phyloP scores from a whole-genome alignment of 2,329 filamentous ascomycete genomes.

The Lecanicillium sp. region DNA sequence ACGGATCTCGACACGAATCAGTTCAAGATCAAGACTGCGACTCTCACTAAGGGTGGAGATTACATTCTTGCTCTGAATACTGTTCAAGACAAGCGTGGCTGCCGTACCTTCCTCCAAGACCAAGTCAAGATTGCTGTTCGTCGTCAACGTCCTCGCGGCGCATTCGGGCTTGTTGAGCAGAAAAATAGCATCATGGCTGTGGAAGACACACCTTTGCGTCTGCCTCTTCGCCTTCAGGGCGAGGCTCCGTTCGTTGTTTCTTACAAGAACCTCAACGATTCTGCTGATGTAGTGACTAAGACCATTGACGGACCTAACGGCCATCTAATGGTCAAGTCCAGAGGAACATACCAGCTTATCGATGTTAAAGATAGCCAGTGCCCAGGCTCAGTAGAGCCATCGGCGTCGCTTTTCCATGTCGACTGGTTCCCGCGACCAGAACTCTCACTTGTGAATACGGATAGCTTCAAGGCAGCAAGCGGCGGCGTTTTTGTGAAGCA shows the following conservation, averaged over 20 bases:
- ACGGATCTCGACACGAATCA: slow-evolving; percentile 53
- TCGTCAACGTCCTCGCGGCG: slow-evolving; percentile 77
- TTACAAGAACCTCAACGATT: slow-evolving; percentile 61
- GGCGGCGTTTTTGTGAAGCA: slow-evolving; percentile 59
- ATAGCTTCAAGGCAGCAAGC: slow-evolving; percentile 45
- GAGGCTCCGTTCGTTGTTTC: slow-evolving; percentile 76
- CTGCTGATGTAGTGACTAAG: slow-evolving; percentile 35
- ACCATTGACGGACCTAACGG: slow-evolving; percentile 56
- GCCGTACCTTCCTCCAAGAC: slow-evolving; percentile 78
- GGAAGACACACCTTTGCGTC: slow-evolving; percentile 62
- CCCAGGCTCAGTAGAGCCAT: slow-evolving; percentile 68
- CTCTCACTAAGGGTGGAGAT: slow-evolving; percentile 74
- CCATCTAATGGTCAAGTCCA: slow-evolving; percentile 53
- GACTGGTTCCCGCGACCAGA: slow-evolving; percentile 79
- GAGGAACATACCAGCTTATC: slow-evolving; percentile 73
- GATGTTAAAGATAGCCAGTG: slow-evolving; percentile 74
- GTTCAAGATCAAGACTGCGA: slow-evolving; percentile 68
- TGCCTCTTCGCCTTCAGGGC: slow-evolving; percentile 81
- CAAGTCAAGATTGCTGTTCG: slow-evolving; percentile 80
- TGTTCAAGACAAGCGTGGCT: slow-evolving; percentile 78
- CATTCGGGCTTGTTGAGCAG: slow-evolving; percentile 80
- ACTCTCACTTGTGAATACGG: slow-evolving; percentile 58
- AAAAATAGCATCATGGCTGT: slow-evolving; percentile 68
- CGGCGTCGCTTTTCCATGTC: slow-evolving; percentile 69
- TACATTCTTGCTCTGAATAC: slow-evolving; percentile 81